Evolutionary conservation across 23 red algal genomes (phyloP).

Genomic region (Gracilaria domingensis): DNA sequence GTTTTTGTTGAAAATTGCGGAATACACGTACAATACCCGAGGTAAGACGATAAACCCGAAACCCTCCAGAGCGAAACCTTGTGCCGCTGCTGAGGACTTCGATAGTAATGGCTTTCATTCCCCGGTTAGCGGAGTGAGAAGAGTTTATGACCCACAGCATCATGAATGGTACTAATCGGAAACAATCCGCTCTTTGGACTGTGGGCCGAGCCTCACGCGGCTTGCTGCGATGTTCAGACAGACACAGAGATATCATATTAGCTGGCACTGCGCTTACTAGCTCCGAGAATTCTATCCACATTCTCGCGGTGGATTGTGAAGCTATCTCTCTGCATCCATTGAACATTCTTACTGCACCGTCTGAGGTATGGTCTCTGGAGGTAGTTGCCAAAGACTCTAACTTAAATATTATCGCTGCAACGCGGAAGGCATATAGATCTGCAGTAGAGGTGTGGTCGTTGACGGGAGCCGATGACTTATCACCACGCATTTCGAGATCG

Average conservation of each 20-base stretch:
- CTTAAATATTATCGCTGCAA: conserved; percentile 14
- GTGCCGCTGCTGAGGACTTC: too few species aligned
- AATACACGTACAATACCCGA: too few species aligned
- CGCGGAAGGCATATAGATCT: conserved; percentile 30
- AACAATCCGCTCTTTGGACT: conserved; percentile 29
- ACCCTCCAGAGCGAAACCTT: too few species aligned
- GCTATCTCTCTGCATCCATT: conserved; percentile 9
- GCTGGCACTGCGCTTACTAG: conserved; percentile 36
- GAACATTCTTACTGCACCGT: conserved; percentile 21
- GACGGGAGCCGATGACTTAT: conserved; percentile 3
- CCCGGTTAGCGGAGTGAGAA: too few species aligned
- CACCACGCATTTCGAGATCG: conserved; percentile 14
- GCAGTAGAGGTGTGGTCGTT: conserved; percentile 43
- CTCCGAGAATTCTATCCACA: conserved; percentile 35
- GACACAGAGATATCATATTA: conserved; percentile 1
- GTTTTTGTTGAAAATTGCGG: too few species aligned
- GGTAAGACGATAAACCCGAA: too few species aligned
- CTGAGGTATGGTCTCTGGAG: conserved; percentile 44
- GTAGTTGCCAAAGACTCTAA: conserved; percentile 9
- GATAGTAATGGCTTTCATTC: too few species aligned
- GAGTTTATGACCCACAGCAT: background rate
- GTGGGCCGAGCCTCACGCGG: conserved; percentile 37
- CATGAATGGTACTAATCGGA: conserved; percentile 25
- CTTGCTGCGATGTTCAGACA: conserved; percentile 24
- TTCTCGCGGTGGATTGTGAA: conserved; percentile 23